These are phyloP conservation scores for Kitagawia praeruptora DNA, from an alignment of 129 eudicot species.

Conservation along the genomic window DNA sequence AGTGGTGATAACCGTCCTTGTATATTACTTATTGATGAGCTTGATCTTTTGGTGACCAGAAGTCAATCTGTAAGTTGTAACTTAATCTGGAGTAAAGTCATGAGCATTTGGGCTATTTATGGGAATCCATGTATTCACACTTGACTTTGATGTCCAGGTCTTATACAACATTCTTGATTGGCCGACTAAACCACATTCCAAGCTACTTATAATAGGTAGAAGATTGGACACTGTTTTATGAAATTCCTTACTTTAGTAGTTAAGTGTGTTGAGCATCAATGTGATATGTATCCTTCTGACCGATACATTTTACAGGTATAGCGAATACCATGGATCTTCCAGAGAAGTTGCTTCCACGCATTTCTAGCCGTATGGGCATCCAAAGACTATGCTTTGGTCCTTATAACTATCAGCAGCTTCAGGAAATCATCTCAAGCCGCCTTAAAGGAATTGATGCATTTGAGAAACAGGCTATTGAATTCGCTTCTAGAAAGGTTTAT, in stretches of 20 bases:
- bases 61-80: constrained; percentile 64
- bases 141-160: constrained; percentile 38
- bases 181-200: constrained; percentile 90
- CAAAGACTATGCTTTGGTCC: constrained; percentile 95
- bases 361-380: constrained; percentile 96
- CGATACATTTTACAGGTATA: constrained; percentile 45
- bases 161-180: constrained; percentile 98
- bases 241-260: not conserved
- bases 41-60: constrained; percentile 88
- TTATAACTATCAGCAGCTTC: constrained; percentile 88
- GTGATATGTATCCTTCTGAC: constrained; percentile 4
- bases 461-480: constrained; percentile 90
- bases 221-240: constrained; percentile 1
- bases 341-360: constrained; percentile 90
- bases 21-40: constrained; percentile 92
- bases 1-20: constrained; percentile 67
- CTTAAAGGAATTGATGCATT: constrained; percentile 90
- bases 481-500: constrained; percentile 92
- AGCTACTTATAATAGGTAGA: constrained; percentile 80
- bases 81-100: not conserved
- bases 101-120: not conserved
- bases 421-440: constrained; percentile 87
- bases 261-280: not conserved
- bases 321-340: constrained; percentile 99
- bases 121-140: not conserved